Percentiles rank a stretch among this genome's conserved stretches.
Evolutionary conservation across 805 yeast genomes (phyloP).

Genomic region (Starmera pachycereana): DNA sequence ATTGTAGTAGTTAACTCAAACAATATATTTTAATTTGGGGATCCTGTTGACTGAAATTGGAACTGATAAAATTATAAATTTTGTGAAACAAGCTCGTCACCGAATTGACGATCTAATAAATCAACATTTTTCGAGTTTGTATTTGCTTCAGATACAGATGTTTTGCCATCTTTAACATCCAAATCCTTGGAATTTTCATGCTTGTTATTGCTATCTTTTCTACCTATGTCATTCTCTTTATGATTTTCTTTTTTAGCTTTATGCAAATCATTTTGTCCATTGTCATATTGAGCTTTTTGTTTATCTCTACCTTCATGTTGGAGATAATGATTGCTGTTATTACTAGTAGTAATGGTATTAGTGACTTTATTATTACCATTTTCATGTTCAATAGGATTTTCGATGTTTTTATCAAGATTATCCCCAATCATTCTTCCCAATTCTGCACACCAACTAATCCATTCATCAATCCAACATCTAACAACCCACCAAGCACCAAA

Average conservation of each 20-base stretch:
- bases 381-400: not conserved
- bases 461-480: constrained; percentile 70
- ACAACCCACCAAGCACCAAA: constrained; percentile 72
- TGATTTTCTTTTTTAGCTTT: not conserved
- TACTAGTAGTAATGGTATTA: too few relatives aligned
- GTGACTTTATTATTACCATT: not conserved
- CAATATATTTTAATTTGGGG: too few relatives aligned
- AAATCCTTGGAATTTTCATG: constrained; percentile 1
- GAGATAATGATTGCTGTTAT: not conserved
- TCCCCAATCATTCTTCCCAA: constrained; percentile 35
- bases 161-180: not conserved
- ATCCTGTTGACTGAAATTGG: too few relatives aligned
- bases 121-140: constrained; percentile 5
- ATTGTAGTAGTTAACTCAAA: too few relatives aligned
- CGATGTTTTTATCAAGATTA: not conserved
- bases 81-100: constrained; percentile 1
- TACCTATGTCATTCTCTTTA: not conserved
- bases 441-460: constrained; percentile 57
- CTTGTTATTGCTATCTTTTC: constrained; percentile 2
- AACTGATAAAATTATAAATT: not conserved
- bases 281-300: not conserved
- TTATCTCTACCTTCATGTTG: not conserved
- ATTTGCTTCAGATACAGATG: not conserved
- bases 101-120: constrained; percentile 15
- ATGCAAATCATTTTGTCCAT: not conserved